Evolutionary conservation across 2,329 filamentous ascomycete genomes (phyloP), one percentile per base, ranked within the genome.

Genomic region (Clarireedia paspali): DNA sequence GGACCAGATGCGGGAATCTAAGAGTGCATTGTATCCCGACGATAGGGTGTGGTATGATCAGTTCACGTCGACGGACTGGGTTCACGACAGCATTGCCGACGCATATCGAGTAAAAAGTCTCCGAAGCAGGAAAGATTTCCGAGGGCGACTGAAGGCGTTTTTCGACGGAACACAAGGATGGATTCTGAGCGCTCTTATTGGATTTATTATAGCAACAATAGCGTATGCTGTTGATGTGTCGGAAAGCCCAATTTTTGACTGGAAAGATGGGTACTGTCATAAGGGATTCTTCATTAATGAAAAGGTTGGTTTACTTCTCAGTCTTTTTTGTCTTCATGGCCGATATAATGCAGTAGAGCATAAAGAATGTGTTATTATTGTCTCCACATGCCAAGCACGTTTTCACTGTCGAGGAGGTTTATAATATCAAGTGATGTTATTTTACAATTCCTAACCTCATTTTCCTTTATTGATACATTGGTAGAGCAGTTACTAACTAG

Each of bases 11-110:
- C 71, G 77, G 59, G 83, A 87, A 60, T 85, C 84, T 49, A 88
- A 85, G 66, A 74, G 77, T 36, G 85, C 83, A 4, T 72, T 87
- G 9, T 85, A 83, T 64, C 76, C 85, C 50, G 89, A 96, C 67
- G 91, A 97, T 63, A 85, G 94, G 58, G 88, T 95, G 9, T 97
- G 94, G 94, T 97, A 97, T 73, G 94, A 99, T 75, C 94, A 99
- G 72, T 96, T 96, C 67, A 96, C 91, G 5, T 95, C 89, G 6
- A 96, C 90, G 55, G 92, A 99, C 71, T 99, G 94, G 94, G 91
- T 99, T 0, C 92, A 96, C 69, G 94, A 99, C 71, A 91, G 88
- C 70, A 96, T 99, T 63, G 89, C 91, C 66, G 94, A 97, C 72
- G 90, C 91, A 9, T 89, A 91, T 65, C 88, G 94, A 26, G 84